Evolutionary conservation across 176 grass and related monocot species (phyloP).

Genomic region (Pontederia crassipes): DNA sequence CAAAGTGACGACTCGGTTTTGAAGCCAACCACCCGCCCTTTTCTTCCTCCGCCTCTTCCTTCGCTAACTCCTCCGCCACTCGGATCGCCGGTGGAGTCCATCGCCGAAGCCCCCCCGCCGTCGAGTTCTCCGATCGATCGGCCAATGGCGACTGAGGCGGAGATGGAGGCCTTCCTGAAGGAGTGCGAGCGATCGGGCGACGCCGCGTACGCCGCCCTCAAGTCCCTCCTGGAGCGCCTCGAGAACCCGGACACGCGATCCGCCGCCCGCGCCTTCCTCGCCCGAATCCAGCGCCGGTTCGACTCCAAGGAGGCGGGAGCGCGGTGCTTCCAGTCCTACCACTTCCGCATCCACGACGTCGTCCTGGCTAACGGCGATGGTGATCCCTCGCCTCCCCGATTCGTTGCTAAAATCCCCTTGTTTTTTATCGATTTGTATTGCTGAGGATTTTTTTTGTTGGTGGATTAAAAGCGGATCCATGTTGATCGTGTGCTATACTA

Average conservation of each 20-base stretch:
- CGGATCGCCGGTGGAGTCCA: too few species aligned
- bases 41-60: too few species aligned
- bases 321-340: conserved; percentile 66
- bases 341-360: conserved; percentile 92
- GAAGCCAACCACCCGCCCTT: too few species aligned
- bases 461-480: too few species aligned
- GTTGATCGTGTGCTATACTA: too few species aligned
- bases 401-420: background rate
- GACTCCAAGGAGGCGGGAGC: conserved; percentile 25
- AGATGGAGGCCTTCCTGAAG: conserved; percentile 56
- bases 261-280: conserved; percentile 59
- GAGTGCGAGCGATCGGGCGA: conserved; percentile 63
- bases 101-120: too few species aligned
- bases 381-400: background rate
- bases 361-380: conserved; percentile 54
- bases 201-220: conserved; percentile 72
- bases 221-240: conserved; percentile 64
- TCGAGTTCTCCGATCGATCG: too few species aligned
- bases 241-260: conserved; percentile 40
- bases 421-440: too few species aligned
- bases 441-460: too few species aligned
- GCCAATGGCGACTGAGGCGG: conserved; percentile 10
- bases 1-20: too few species aligned
- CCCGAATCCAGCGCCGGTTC: conserved; percentile 57
- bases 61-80: too few species aligned